Evolutionary conservation across 352 stramenopile genomes (phyloP).

Genomic region (Globisporangium perplexum): DNA sequence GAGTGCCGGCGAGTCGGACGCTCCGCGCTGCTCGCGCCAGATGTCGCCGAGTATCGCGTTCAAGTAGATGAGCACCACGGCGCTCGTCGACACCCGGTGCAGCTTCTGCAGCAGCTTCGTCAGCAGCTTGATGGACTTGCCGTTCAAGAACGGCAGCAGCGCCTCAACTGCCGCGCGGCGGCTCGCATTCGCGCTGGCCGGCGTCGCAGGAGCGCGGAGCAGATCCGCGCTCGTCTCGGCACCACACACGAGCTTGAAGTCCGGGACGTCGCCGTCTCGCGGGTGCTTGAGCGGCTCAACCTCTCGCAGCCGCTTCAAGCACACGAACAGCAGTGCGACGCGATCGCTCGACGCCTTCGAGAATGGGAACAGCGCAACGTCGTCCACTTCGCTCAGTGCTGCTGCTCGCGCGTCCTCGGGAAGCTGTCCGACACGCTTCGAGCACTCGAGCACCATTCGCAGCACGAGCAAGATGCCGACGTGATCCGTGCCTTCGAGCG

Average conservation of each 20-base stretch:
- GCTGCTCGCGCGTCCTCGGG: not conserved
- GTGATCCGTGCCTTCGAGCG: conserved; percentile 55
- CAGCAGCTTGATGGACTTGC: conserved; percentile 59
- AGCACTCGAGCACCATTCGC: conserved; percentile 72
- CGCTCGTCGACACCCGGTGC: conserved; percentile 45
- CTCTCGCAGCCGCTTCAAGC: conserved; percentile 69
- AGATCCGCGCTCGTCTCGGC: conserved; percentile 29
- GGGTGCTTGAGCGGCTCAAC: conserved; percentile 10
- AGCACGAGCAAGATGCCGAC: conserved; percentile 63
- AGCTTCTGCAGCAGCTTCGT: conserved; percentile 74
- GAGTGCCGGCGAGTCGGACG: not conserved
- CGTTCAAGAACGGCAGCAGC: conserved; percentile 41
- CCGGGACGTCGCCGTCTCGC: conserved; percentile 7
- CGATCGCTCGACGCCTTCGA: conserved; percentile 45
- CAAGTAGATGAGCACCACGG: conserved; percentile 67
- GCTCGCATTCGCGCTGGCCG: not conserved
- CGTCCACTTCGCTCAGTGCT: not conserved
- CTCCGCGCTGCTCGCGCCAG: conserved; percentile 32
- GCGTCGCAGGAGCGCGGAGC: conserved; percentile 1
- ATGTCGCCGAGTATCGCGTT: conserved; percentile 37
- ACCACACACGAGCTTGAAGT: conserved; percentile 60
- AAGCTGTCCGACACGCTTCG: conserved; percentile 32
- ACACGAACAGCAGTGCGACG: conserved; percentile 71
- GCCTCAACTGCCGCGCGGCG: conserved; percentile 33
- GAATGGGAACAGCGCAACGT: conserved; percentile 35